phyloP scores from a whole-genome alignment of 2,329 filamentous ascomycete species.

The Graphilbum ipis-grandicollis region DNA sequence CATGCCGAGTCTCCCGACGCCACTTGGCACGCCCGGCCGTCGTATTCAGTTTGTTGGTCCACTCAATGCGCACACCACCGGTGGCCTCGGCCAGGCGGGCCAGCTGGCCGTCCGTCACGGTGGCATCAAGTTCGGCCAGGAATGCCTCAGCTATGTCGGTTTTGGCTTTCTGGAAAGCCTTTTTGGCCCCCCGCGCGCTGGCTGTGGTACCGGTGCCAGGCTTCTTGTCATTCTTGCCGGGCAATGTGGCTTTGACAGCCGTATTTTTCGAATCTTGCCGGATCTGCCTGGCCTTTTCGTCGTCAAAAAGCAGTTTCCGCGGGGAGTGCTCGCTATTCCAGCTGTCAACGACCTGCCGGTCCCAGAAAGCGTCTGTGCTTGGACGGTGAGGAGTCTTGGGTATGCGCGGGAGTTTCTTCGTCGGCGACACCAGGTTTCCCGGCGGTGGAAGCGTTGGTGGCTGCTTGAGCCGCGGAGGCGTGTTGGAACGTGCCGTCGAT shows the following conservation, averaged over 20 bases:
- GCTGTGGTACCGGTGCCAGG: slow-evolving; percentile 13
- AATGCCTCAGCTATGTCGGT: slow-evolving; percentile 46
- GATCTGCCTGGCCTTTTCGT: slow-evolving; percentile 5
- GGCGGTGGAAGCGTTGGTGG: slow-evolving; percentile 5
- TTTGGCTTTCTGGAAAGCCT: slow-evolving; percentile 45
- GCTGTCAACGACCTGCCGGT: slow-evolving; percentile 37
- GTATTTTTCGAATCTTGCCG: neutral
- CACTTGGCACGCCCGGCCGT: slow-evolving; percentile 64
- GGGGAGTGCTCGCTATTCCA: slow-evolving; percentile 43
- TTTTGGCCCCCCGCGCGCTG: slow-evolving; percentile 27
- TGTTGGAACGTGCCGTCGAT: slow-evolving; percentile 3
- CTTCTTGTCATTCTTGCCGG: slow-evolving; percentile 11
- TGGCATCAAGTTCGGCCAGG: slow-evolving; percentile 48
- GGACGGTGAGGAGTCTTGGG: slow-evolving; percentile 35
- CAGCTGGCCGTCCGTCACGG: slow-evolving; percentile 44
- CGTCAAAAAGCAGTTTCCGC: slow-evolving; percentile 14
- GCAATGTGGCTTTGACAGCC: neutral
- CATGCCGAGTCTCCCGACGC: slow-evolving; percentile 35
- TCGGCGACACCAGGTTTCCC: slow-evolving; percentile 14
- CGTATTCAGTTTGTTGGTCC: slow-evolving; percentile 64
- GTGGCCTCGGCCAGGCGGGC: slow-evolving; percentile 38
- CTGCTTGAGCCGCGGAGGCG: slow-evolving; percentile 9
- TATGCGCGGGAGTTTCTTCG: slow-evolving; percentile 22
- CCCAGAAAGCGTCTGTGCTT: slow-evolving; percentile 42
- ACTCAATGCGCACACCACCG: slow-evolving; percentile 54